Evolutionary conservation across 1,284 basidiomycete genomes (phyloP), one percentile per base, ranked within the genome.

Genomic region (Vanrija pseudolonga): DNA sequence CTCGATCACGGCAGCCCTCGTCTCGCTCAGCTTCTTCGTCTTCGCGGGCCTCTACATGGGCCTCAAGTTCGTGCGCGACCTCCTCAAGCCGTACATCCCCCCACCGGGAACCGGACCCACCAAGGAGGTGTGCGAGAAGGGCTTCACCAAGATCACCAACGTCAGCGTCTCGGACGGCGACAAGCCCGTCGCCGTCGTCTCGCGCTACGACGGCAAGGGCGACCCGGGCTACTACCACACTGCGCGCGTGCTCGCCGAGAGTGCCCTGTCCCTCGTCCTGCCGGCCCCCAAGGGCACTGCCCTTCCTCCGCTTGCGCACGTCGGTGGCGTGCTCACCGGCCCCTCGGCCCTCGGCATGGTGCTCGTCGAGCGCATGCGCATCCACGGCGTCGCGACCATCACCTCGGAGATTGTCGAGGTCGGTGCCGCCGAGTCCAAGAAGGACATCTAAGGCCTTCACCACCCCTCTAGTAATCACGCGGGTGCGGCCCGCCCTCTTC

Each of bases 201-300:
- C 86, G 60, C 84, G 80, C 1, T 80, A 82, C 36, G 74, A 85
- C 49, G 85, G 83, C 1, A 78, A 83, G 42, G 88, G 88, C n/a
- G 89, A 92, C 67, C 87, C 89, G 4, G 89, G 90, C 3, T 91
- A 92, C 72, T 71, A 81, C 17, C 74, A 85, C 37, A 86, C 88
- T 1, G 79, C 86, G 6, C 74, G 86, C 87, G 83, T 92, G 79
- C 80, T 90, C 23, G 78, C 83, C 3, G 90, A 94, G 77, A 82
- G 82, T 14, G 90, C 88, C 0, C 79, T 93, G 8, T 80, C 82
- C 6, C 78, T 90, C 45, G 73, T 86, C 28, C 78, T 86, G 1
- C 67, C 69, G 17, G 54, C 71, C 9, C 67, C 67, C 1, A 78
- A 83, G 4, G 76, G 79, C 4, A 73, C 76, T 6, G 69, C 60